A percentile compares a stretch with the other conserved stretches of the same genome.
Evolutionary conservation across 1,284 basidiomycete species (phyloP).

Genomic region (Singerocomus rubriflavus): DNA sequence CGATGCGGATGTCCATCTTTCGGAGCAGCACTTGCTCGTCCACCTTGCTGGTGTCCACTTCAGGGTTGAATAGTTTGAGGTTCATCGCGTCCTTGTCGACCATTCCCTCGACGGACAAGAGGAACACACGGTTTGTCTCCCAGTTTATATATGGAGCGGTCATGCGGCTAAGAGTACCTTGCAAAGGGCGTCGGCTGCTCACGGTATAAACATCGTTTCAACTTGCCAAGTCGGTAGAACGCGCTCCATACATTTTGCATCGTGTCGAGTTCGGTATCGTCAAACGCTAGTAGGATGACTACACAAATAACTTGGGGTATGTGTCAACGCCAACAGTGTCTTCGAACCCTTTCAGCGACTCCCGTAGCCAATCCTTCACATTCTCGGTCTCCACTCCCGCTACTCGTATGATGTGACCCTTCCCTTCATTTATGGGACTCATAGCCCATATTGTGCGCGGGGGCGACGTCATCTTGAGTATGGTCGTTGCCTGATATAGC

Average conservation of each 20-base stretch:
- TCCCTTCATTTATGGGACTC: constrained; percentile 45
- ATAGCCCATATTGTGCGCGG: constrained; percentile 77
- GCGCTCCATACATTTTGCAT: too few species aligned
- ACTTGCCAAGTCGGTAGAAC: too few species aligned
- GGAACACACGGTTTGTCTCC: background rate
- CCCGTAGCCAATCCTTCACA: constrained; percentile 67
- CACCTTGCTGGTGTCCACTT: constrained; percentile 39
- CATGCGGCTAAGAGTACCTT: background rate
- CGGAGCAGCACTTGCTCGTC: constrained; percentile 48
- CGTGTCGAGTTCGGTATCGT: too few species aligned
- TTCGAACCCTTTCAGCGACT: constrained; percentile 49
- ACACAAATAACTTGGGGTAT: constrained; percentile 61
- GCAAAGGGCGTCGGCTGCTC: too few species aligned
- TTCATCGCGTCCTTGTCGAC: constrained; percentile 2
- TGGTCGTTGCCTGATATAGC: constrained; percentile 54
- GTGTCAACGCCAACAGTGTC: constrained; percentile 59
- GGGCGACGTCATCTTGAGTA: constrained; percentile 56
- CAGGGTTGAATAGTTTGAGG: constrained; percentile 33
- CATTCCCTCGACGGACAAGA: constrained; percentile 8
- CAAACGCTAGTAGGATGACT: constrained; percentile 10
- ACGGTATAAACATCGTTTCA: too few species aligned
- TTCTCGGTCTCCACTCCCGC: constrained; percentile 71
- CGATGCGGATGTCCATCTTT: constrained; percentile 49
- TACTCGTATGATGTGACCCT: constrained; percentile 62
- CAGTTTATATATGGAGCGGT: background rate